A percentile compares a stretch with the other conserved stretches of the same genome.
Evolutionary conservation across 495 filamentous ascomycete species (phyloP).

Genomic region (Neurospora sp.): DNA sequence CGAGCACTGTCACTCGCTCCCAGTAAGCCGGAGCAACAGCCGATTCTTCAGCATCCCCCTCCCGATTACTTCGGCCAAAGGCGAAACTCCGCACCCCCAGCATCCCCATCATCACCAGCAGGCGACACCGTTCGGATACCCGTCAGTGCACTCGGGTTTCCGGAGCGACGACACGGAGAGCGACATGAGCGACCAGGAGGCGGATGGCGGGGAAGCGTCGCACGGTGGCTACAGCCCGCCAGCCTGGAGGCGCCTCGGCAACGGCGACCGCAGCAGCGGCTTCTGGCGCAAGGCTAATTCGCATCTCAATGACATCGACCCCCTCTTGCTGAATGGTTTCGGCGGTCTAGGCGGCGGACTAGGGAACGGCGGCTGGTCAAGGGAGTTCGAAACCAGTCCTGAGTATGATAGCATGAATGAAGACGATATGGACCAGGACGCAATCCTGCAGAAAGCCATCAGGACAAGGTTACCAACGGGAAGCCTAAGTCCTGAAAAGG

Average conservation of each 20-base stretch:
- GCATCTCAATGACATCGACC: slow-evolving; percentile 13
- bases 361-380: slow-evolving; percentile 2
- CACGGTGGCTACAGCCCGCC: slow-evolving; percentile 47
- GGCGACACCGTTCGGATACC: slow-evolving; percentile 48
- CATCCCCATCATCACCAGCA: slow-evolving; percentile 2
- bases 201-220: slow-evolving; percentile 12
- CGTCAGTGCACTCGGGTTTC: slow-evolving; percentile 70
- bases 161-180: slow-evolving; percentile 38
- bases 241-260: slow-evolving; percentile 43
- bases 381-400: slow-evolving; percentile 17
- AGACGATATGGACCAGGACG: slow-evolving; percentile 11
- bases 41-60: background rate
- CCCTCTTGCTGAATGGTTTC: slow-evolving; percentile 17
- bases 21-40: background rate
- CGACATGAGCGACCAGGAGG: slow-evolving; percentile 26
- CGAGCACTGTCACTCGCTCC: slow-evolving; percentile 33
- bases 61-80: background rate
- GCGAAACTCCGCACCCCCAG: slow-evolving; percentile 11
- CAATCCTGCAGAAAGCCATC: slow-evolving; percentile 38
- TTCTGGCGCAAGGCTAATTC: slow-evolving; percentile 38
- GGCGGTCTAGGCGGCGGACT: slow-evolving; percentile 5
- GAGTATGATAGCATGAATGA: slow-evolving; percentile 27
- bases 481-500: slow-evolving; percentile 42
- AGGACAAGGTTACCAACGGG: slow-evolving; percentile 43
- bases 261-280: slow-evolving; percentile 44